Base-by-base conservation (phyloP, 2,329 filamentous ascomycete genomes). In the Calonectria crousiana region DNA sequence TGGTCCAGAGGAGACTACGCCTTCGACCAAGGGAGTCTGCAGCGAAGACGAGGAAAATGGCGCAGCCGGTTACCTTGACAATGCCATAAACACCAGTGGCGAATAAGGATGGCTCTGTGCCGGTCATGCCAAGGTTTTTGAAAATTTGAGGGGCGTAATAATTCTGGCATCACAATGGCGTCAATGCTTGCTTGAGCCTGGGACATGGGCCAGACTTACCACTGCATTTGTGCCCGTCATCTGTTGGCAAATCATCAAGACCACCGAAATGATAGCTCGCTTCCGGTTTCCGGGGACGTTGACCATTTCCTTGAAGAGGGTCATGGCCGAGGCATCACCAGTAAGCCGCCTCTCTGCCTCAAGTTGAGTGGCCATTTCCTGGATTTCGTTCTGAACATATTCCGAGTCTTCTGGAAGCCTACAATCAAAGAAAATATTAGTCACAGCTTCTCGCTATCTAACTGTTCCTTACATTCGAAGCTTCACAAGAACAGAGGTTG, bases 1-100 rank as follows among this genome's bases (percentile, higher is more conserved):
- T 91, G 1, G 92, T 94, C 90, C 91, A 93, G 20, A 94, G 85
- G 26, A 94, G 85, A 78, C 89, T 87, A 74, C 82, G 84, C 20
- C 92, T 86, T 71, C 93, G 90, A 28, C 93, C 93, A 1, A 95
- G 89, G 2, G 92, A 92, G 82, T 95, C 93, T 73, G 92, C 92
- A 18, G 90, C 89, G 78, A 94, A 92, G 76, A 93, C 81, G 32
- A 95, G 87, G 86, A 95, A 95, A 68, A 88, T 81, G 6, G 89
- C 87, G 80, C 92, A 94, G 49, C 91, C 90, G 13, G 87, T 84
- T 84, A 93, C 92, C 83, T 95, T 95, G 71, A 94, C 90, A 69
- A 95, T 89, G 32, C 93, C 93, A 81, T 95, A 95, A 77, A 95
- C 90, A 51, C 93, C 93, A 0, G 93, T 95, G 6, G 93, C 93